Evolutionary conservation across 768 basidiomycete species (phyloP), one percentile per base, ranked within the genome.

Genomic region (Hygrocybe coccinea): DNA sequence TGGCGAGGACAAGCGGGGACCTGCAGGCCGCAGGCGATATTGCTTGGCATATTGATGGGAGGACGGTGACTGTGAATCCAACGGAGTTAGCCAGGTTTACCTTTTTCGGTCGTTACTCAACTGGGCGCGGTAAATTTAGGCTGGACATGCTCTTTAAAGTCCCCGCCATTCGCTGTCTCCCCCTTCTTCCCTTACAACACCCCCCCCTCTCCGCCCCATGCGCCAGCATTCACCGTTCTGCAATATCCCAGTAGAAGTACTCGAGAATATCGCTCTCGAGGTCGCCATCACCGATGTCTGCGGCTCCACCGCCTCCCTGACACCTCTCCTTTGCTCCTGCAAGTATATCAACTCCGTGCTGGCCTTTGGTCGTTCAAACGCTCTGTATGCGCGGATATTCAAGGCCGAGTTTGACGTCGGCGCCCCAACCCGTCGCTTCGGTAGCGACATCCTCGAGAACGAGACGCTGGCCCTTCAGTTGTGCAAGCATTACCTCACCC

Each of bases 381-480:
- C 70, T 19, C 77, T 89, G 52, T 80, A 79, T 58, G 74, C 81
- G 0, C 68, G 72, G 33, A 75, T 89, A 6, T 88, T 82, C 62
- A 70, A 71, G 12, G 54, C 65, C 64, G 79, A 75, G 63, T 89
- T 88, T 70, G 86, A 89, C 65, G 50, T 59, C 2, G 67, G 68
- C 22, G 81, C 86, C 0, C 70, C 80, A 41, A 33, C 57, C 1
- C 79, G 88, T 21, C 76, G 89, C 41, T 76, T 85, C 55, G 66
- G 69, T 14, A 70, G 73, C 0, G 59, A 60, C 10, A 64, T 67
- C 1, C 12, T 29, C 0, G 70, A 75, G 22, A 71, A 65, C 62
- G 24, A 55, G 19, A 9, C 21, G 5, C 15, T 51, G 5, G 61
- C 66, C 51, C 62, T 67, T 43, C 74, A 79, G 62, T 64, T 79